Conservation (phyloP, 306 rosid species). For the Morella rubra region DNA sequence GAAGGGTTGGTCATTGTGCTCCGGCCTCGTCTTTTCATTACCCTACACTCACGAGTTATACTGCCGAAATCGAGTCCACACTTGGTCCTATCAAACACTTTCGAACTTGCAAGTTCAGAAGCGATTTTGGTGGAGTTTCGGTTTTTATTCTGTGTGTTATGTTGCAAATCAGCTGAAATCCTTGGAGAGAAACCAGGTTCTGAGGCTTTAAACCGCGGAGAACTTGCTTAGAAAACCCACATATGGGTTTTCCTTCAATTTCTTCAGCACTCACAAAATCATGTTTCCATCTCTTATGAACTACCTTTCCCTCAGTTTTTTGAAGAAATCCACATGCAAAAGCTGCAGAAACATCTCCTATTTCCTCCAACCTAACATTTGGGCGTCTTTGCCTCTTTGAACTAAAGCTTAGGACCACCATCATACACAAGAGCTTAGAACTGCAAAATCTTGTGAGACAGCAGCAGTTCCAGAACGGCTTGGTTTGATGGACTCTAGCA, state of each 20-base stretch:
- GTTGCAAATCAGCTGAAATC: constrained; percentile 33
- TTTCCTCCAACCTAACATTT: too few species aligned
- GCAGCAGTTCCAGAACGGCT: background rate
- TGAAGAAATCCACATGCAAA: constrained; percentile 40
- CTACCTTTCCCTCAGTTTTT: constrained; percentile 18
- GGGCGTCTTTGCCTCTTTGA: too few species aligned
- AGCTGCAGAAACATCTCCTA: too few species aligned
- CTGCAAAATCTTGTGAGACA: constrained; percentile 31
- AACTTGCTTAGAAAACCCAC: constrained; percentile 21
- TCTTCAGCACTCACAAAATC: constrained; percentile 14
- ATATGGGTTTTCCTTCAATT: constrained; percentile 11
- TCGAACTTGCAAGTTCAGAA: constrained; percentile 10
- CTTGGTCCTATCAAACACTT: constrained; percentile 14
- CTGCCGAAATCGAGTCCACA: constrained; percentile 28
- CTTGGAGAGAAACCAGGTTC: constrained; percentile 32
- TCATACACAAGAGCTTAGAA: too few species aligned
- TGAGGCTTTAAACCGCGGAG: constrained; percentile 15
- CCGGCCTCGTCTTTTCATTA: constrained; percentile 36
- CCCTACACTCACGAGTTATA: constrained; percentile 40
- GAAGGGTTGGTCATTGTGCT: constrained; percentile 1
- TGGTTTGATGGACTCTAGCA: background rate
- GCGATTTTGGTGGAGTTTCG: constrained; percentile 32
- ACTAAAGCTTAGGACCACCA: too few species aligned
- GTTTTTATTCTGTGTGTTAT: constrained; percentile 38
- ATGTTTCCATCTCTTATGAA: constrained; percentile 30